A percentile compares a stretch with the other conserved stretches of the same genome.
phyloP scores from a whole-genome alignment of 495 filamentous ascomycete genomes.

The Penicillium coprophilum region DNA sequence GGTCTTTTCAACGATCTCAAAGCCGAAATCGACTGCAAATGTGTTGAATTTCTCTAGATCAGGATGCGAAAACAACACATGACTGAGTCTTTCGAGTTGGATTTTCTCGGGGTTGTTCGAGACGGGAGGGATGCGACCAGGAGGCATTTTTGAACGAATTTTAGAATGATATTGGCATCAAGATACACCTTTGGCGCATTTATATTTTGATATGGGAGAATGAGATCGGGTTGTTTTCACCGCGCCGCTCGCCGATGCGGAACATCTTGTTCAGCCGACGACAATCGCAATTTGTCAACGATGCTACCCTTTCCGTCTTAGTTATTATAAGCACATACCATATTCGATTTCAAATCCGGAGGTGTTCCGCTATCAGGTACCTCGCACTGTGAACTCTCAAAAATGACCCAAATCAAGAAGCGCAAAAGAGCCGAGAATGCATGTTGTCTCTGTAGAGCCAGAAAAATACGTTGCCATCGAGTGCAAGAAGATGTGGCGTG shows the following conservation, averaged over 20 bases:
- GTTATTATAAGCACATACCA: not conserved
- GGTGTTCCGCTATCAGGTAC: not conserved
- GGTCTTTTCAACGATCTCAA: not conserved
- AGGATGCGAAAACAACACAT: not conserved
- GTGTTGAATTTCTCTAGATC: conserved; percentile 1
- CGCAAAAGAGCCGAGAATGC: not conserved
- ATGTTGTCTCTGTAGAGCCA: not conserved
- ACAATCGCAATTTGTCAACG: not conserved
- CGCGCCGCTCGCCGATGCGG: not conserved
- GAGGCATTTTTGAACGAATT: not conserved
- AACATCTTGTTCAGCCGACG: not conserved
- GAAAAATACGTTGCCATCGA: not conserved
- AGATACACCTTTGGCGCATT: no score
- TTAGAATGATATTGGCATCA: no score
- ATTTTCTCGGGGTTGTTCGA: not conserved
- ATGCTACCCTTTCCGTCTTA: no score
- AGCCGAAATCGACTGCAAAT: not conserved
- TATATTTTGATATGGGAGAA: no score
- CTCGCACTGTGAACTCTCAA: no score
- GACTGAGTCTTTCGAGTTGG: not conserved
- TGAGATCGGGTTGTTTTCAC: not conserved
- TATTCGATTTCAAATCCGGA: not conserved
- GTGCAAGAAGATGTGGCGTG: not conserved
- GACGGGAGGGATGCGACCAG: not conserved
- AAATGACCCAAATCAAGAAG: not conserved